Evolutionary conservation across 345 rosid species (phyloP).

Genomic region (Corymbia maculata): DNA sequence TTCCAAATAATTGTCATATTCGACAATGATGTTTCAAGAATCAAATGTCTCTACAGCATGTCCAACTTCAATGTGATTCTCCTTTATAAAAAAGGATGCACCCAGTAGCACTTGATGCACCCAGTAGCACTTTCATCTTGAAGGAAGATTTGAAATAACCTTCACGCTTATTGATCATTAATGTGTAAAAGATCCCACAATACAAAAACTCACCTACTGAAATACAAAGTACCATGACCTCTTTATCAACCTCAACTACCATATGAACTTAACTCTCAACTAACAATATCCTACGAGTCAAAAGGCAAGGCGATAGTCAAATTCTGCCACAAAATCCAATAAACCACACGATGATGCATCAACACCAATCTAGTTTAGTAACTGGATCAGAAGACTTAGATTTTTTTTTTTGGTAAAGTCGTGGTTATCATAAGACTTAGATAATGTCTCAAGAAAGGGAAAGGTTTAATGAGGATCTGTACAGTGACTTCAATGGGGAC

Average conservation of each 20-base stretch:
- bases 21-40: neutral
- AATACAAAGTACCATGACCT: neutral
- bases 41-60: neutral
- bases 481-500: slow-evolving; percentile 12
- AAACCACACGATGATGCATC: neutral
- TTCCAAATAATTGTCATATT: neutral
- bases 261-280: neutral
- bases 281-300: neutral
- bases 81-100: neutral
- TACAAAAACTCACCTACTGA: neutral
- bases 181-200: neutral
- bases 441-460: no score
- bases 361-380: no score
- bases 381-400: no score
- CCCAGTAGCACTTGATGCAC: neutral
- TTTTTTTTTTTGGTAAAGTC: no score
- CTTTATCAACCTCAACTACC: neutral
- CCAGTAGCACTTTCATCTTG: neutral
- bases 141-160: neutral
- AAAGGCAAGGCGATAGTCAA: neutral
- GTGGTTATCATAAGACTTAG: no score
- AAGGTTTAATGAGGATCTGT: no score
- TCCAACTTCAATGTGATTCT: neutral
- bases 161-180: no score
- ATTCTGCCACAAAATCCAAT: neutral